Conservation (phyloP, 2,329 filamentous ascomycete genomes). For the Orbilia ellipsospora region DNA sequence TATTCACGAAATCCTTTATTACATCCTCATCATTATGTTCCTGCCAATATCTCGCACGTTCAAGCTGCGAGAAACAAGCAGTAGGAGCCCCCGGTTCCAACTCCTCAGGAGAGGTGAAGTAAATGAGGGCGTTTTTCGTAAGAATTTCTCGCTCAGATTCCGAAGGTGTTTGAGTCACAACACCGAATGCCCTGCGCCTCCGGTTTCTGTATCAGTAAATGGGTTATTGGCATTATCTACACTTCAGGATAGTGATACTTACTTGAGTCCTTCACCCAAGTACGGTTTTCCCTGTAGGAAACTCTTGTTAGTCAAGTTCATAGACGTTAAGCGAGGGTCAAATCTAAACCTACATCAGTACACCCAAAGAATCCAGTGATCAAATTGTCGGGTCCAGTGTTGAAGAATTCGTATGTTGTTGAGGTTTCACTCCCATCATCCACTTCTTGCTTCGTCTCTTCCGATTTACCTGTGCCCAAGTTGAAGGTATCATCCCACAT, state of each 20-base stretch:
- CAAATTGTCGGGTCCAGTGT: constrained; percentile 22
- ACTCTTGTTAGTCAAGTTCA: constrained; percentile 10
- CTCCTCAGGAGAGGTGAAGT: constrained; percentile 11
- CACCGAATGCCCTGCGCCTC: constrained; percentile 51
- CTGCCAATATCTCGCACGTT: constrained; percentile 50
- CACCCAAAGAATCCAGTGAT: constrained; percentile 53
- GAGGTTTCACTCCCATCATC: constrained; percentile 31
- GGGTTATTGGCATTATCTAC: constrained; percentile 1
- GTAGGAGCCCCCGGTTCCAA: constrained; percentile 38
- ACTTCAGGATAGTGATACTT: constrained; percentile 25
- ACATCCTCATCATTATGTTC: constrained; percentile 29
- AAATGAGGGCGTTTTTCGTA: constrained; percentile 5
- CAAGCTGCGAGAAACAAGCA: constrained; percentile 49
- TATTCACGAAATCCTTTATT: constrained; percentile 52
- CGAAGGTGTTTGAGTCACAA: constrained; percentile 49
- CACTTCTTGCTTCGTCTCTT: constrained; percentile 22
- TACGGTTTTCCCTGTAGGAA: constrained; percentile 44
- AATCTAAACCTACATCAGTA: constrained; percentile 35
- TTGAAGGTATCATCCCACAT: constrained; percentile 34
- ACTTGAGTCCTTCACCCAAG: constrained; percentile 51
- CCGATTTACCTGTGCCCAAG: constrained; percentile 13
- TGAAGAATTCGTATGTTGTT: constrained; percentile 40
- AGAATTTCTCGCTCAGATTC: constrained; percentile 32
- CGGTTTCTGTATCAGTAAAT: constrained; percentile 52
- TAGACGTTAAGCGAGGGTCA: not conserved